These are phyloP conservation scores for Xylariomycetidae sp. DNA, from an alignment of 2,329 filamentous ascomycete species.

Conservation along the genomic window DNA sequence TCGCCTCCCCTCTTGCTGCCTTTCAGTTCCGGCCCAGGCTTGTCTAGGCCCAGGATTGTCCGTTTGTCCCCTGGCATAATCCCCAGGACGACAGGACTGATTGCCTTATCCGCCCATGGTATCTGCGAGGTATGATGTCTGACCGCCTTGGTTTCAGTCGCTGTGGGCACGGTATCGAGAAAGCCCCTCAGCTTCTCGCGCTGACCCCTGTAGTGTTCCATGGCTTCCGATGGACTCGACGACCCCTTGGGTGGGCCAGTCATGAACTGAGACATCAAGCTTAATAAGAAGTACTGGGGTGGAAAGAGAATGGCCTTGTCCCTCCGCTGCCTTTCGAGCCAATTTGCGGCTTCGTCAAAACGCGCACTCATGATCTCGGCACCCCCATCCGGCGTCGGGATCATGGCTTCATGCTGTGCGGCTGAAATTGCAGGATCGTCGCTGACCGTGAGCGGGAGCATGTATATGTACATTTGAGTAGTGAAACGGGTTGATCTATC, in stretches of 20 bases:
- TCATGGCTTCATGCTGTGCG: constrained; percentile 47
- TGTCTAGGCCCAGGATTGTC: constrained; percentile 52
- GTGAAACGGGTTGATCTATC: constrained; percentile 74
- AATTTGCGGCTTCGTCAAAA: constrained; percentile 67
- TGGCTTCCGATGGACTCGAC: constrained; percentile 16
- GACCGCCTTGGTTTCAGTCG: constrained; percentile 33
- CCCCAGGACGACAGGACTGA: constrained; percentile 48
- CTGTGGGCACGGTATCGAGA: constrained; percentile 39
- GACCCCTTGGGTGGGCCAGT: constrained; percentile 25
- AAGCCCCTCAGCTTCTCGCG: constrained; percentile 51
- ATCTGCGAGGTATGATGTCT: constrained; percentile 39
- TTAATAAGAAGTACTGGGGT: constrained; percentile 75
- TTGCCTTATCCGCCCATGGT: constrained; percentile 58
- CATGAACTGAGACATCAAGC: constrained; percentile 52
- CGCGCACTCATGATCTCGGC: constrained; percentile 66
- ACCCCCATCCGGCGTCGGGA: constrained; percentile 68
- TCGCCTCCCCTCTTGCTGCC: constrained; percentile 49
- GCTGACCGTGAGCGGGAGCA: constrained; percentile 56
- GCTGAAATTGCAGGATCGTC: constrained; percentile 25
- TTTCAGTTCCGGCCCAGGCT: constrained; percentile 51
- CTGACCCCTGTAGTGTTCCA: constrained; percentile 40
- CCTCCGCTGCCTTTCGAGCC: constrained; percentile 59
- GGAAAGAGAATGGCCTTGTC: constrained; percentile 82
- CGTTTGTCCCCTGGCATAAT: constrained; percentile 40
- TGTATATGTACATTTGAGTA: constrained; percentile 96